Base-by-base conservation (phyloP, 148 eudicot genomes). In the Selenicereus undatus region DNA sequence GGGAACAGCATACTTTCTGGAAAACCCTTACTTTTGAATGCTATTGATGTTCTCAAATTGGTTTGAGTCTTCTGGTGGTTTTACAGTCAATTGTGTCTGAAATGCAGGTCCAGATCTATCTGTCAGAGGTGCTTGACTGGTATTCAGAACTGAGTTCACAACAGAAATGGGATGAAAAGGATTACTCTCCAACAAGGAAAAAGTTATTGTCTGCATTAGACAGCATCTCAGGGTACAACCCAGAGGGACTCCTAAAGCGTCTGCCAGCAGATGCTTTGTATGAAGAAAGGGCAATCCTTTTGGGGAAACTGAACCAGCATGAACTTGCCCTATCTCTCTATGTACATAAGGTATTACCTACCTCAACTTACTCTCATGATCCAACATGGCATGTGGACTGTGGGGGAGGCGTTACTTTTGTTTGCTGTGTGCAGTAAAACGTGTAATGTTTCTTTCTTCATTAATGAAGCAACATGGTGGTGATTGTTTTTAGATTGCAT, bases 111-210 rank as follows among this genome's bases (percentile, higher is more conserved):
- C 99, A 97, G 90, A 92, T 92, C 50, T 97, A 97, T 89, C 90
- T 97, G 22, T 92, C 99, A 51, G 98, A 97, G 86, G 99, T 94
- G 86, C 98, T 97, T 82, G 99, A 97, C 78, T 97, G 93, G 98
- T 86, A 94, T 82, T 79, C 85, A 32, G 96, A 94, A 76, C 86
- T 92, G 77, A 87, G 79, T 80, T 85, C 96, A 76, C 93, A 92
- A 78, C 81, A 90, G 70, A 88, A 91, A 74, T 97, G 99, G 99
- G 95, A 92, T 82, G 99, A 94, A 83, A 91, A 90, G 76, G 84
- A 83, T 72, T 90, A 84, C 87, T 87, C 97, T 65, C 86, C 97
- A 11, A 89, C 95, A 68, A 97, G 99, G 90, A 94, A 90, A 87
- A 97, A 97, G 75, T 87, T 97, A 42, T 84, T 97, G 88, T 91